Base-by-base conservation (phyloP, 2,329 filamentous ascomycete genomes). In the Diplodia sapinea region DNA sequence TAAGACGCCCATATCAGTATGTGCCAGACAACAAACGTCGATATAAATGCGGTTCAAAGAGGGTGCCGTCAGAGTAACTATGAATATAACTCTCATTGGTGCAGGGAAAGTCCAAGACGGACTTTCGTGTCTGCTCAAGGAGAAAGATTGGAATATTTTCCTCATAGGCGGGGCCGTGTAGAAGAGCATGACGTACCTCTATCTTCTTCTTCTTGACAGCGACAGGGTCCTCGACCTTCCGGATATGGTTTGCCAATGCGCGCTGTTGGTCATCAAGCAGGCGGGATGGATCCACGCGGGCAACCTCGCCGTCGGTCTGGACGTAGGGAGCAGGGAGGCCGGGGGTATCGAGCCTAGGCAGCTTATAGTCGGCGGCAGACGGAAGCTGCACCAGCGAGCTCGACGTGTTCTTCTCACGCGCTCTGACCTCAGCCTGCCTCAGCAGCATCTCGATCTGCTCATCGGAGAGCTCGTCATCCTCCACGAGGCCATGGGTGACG, bases 71-170 rank as follows among this genome's bases (percentile, higher is more conserved):
- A 90, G 88, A 89, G 89, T 91, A 91, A 91, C 89, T 91, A 90
- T 90, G 91, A 91, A 84, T 80, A 80, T 79, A 78, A 81, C 80
- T 88, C 85, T 90, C 88, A 90, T 85, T 84, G 81, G 79, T 87
- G 88, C 86, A 86, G 89, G 87, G 86, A 83, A 84, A 86, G 86
- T 82, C 91, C 91, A 95, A 91, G 85, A 94, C 91, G 91, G 87
- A 87, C 85, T 85, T 85, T n/a, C 84, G 80, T 77, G 83, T 88
- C 88, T 86, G 88, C 90, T 85, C 93, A 91, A 90, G 91, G 86
- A 75, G 77, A 79, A 78, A 79, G 80, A 79, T 86, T 89, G 87
- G 87, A 88, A 85, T 80, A 83, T 85, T 90, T 91, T 94, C 91
- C 88, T 94, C 91, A 92, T 87, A 78, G 80, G 77, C 76, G 71